Evolutionary conservation across 164 flowering plant species (phyloP).

Genomic region (Santalum album): DNA sequence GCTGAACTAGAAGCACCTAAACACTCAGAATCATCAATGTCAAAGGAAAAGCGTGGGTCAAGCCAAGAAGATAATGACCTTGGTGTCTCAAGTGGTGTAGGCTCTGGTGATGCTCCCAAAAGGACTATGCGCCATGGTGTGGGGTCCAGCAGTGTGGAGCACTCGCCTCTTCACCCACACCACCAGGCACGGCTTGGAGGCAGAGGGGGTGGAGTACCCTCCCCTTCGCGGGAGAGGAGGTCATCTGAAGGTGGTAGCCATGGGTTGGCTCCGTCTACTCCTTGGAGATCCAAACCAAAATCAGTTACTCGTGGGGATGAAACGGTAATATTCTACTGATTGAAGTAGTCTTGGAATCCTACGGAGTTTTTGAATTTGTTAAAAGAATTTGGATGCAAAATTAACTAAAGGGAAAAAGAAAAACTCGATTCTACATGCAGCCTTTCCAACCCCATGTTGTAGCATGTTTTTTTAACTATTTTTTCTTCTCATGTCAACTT

Average conservation of each 20-base stretch:
- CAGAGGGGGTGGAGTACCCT: conserved; percentile 24
- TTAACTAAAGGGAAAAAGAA: too few species aligned
- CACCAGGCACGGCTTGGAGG: conserved; percentile 24
- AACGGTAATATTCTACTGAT: conserved; percentile 22
- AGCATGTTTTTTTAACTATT: too few species aligned
- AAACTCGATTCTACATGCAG: too few species aligned
- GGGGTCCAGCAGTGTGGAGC: conserved; percentile 33
- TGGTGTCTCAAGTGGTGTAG: conserved; percentile 9
- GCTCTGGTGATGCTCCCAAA: conserved; percentile 18
- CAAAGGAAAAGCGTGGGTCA: conserved; percentile 9
- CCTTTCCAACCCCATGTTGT: too few species aligned
- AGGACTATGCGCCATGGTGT: conserved; percentile 16
- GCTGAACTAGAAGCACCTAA: conserved; percentile 5
- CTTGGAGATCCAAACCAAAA: conserved; percentile 36
- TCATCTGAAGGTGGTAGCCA: conserved; percentile 27
- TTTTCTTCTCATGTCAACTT: too few species aligned
- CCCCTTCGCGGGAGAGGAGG: conserved; percentile 43
- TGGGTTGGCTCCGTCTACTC: conserved; percentile 34
- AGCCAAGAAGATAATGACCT: conserved; percentile 17
- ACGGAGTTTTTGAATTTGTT: too few species aligned
- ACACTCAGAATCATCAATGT: conserved; percentile 3
- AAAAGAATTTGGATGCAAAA: too few species aligned
- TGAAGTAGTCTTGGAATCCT: background rate
- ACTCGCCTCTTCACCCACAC: conserved; percentile 35
- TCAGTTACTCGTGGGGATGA: conserved; percentile 31